These are phyloP conservation scores for Fusarium sp. DNA, from an alignment of 2,329 filamentous ascomycete species.

Conservation along the genomic window DNA sequence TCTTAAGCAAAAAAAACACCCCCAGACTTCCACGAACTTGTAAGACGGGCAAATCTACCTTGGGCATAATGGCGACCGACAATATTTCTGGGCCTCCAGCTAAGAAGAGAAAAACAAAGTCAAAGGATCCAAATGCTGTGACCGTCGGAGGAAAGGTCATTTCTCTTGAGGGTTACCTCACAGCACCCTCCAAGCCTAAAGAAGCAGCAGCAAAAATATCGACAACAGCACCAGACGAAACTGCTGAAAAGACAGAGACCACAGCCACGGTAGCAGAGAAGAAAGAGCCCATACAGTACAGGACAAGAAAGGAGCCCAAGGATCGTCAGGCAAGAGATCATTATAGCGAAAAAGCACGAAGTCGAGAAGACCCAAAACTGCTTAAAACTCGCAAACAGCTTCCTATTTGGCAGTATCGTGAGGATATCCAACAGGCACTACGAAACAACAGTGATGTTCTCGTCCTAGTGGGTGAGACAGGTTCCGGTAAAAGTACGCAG, in stretches of 20 bases:
- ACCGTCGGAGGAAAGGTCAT: slow-evolving; percentile 62
- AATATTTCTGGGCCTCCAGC: slow-evolving; percentile 43
- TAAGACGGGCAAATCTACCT: background rate
- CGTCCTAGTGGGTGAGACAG: slow-evolving; percentile 91
- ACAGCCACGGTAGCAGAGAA: background rate
- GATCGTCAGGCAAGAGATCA: slow-evolving; percentile 14
- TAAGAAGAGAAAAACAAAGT: slow-evolving; percentile 56
- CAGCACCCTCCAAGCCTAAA: slow-evolving; percentile 48
- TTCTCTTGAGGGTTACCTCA: slow-evolving; percentile 62
- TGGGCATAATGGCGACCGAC: slow-evolving; percentile 42
- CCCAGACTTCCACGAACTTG: background rate
- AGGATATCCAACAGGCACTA: slow-evolving; percentile 74
- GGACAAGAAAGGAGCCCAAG: slow-evolving; percentile 14
- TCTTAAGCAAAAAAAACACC: slow-evolving; percentile 2
- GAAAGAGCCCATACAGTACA: background rate
- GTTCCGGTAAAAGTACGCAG: slow-evolving; percentile 96
- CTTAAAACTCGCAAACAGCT: slow-evolving; percentile 71
- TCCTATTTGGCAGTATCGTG: slow-evolving; percentile 81
- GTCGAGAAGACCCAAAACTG: slow-evolving; percentile 48
- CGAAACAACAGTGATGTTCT: slow-evolving; percentile 74
- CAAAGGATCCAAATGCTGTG: slow-evolving; percentile 51
- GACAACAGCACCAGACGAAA: slow-evolving; percentile 3
- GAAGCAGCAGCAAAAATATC: slow-evolving; percentile 13
- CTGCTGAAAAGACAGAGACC: background rate
- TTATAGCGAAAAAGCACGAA: slow-evolving; percentile 27